These are phyloP conservation scores for Kodamaea jinghongensis DNA, from an alignment of 805 yeast species.

Conservation along the genomic window DNA sequence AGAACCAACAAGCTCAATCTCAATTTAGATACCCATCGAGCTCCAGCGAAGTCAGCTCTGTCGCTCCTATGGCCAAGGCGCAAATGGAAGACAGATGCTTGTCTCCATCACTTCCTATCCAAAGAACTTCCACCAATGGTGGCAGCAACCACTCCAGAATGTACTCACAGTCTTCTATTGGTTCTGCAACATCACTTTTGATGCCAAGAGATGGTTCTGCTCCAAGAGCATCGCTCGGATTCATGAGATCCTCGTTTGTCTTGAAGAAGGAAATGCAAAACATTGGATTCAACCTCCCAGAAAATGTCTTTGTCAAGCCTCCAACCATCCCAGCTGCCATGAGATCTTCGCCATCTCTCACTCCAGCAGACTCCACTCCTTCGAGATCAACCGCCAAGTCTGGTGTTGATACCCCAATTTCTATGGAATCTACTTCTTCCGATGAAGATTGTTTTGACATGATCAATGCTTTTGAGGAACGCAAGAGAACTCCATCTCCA, in stretches of 20 bases:
- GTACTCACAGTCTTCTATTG: conserved; percentile 3
- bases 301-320: conserved; percentile 24
- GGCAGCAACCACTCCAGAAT: not conserved
- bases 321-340: conserved; percentile 20
- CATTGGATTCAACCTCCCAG: conserved; percentile 30
- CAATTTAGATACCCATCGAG: conserved; percentile 8
- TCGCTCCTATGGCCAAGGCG: conserved; percentile 11
- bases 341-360: conserved; percentile 6
- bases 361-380: not conserved
- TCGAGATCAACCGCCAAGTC: not conserved
- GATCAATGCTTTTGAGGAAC: conserved; percentile 19
- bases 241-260: conserved; percentile 42
- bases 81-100: conserved; percentile 13
- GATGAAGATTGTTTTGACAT: conserved; percentile 24
- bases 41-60: conserved; percentile 8
- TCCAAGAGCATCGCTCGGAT: conserved; percentile 37
- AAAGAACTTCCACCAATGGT: not conserved
- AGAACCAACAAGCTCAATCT: conserved; percentile 6
- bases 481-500: conserved; percentile 7
- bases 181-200: conserved; percentile 4
- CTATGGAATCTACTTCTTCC: conserved; percentile 3
- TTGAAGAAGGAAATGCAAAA: conserved; percentile 41
- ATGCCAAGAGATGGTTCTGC: conserved; percentile 11
- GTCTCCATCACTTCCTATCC: conserved; percentile 1
- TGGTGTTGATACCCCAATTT: conserved; percentile 9